Evolutionary conservation across 2,329 filamentous ascomycete genomes (phyloP), one percentile per base, ranked within the genome.

Genomic region (Achaetomium macrosporum): DNA sequence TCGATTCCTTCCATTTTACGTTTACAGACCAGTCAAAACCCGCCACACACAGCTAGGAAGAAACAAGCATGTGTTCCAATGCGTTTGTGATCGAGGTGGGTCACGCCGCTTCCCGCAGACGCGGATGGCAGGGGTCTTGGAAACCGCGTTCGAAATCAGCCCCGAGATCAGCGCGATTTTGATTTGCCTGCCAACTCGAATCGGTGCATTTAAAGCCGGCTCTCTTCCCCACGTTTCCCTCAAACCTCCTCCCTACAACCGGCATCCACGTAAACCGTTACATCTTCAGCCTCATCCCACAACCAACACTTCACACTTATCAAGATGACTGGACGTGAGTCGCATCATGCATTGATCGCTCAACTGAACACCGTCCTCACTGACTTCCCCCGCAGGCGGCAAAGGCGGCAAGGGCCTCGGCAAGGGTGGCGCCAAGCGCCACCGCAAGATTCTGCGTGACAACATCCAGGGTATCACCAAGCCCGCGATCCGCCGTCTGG

Each of bases 401-500:
- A 95, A 96, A 80, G 91, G 91, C 77, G 91, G 91, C 74, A 96
- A 96, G 85, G 91, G 90, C 74, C 90, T 96, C 76, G 91, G 91
- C 75, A 96, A 96, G 86, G 91, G 91, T 64, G 91, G 91, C 75
- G 92, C 92, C 77, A 97, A 96, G 88, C 91, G 91, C 77, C 91
- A 96, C 80, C 86, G 92, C 71, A 96, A 96, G 88, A 96, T 96
- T 81, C 83, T 96, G 75, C 90, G 91, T 77, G 91, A 96, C 87
- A 96, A 96, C 88, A 96, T 96, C 72, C 91, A 96, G 81, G 91
- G 91, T 78, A 96, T 96, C 72, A 96, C 91, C 71, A 96, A 96
- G 88, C 91, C 91, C 68, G 91, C 91, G 68, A 96, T 96, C 77
- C 87, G 91, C 69, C 91, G 91, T 95, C 90, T 96, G 73, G 91